These are phyloP conservation scores for Papiliotrema flavescens DNA, from an alignment of 1,284 basidiomycete genomes.

Conservation along the genomic window DNA sequence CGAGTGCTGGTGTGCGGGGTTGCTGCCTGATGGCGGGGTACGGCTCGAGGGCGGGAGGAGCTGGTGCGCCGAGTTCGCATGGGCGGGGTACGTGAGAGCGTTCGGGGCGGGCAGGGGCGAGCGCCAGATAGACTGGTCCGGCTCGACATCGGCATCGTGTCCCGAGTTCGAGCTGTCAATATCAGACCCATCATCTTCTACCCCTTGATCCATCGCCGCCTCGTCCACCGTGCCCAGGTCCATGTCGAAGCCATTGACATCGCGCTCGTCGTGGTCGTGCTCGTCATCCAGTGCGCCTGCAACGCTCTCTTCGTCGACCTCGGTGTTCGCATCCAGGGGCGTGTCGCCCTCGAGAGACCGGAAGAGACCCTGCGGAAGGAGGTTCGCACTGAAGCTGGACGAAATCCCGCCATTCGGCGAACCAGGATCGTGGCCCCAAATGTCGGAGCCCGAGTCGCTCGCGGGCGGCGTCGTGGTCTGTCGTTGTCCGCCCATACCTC, in stretches of 20 bases:
- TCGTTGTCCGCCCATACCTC: too few species aligned
- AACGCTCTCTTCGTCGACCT: not conserved
- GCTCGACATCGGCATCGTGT: conserved; percentile 1
- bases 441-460: conserved; percentile 26
- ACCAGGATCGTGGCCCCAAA: conserved; percentile 40
- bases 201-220: not conserved
- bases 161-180: not conserved
- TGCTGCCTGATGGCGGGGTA: conserved; percentile 1
- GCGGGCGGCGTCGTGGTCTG: conserved; percentile 10
- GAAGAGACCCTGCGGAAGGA: conserved; percentile 48
- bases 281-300: not conserved
- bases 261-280: not conserved
- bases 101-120: conserved; percentile 3
- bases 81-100: not conserved
- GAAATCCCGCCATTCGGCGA: conserved; percentile 47
- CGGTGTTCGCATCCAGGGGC: conserved; percentile 25
- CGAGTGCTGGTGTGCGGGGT: not conserved
- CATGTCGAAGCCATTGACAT: not conserved
- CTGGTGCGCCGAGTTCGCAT: not conserved
- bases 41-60: not conserved
- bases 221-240: not conserved
- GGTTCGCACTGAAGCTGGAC: conserved; percentile 45
- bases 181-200: not conserved
- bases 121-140: not conserved
- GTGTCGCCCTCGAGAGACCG: conserved; percentile 48